These are phyloP conservation scores for Solanum lycopersicoides DNA, from an alignment of 257 asterid genomes.

Conservation along the genomic window DNA sequence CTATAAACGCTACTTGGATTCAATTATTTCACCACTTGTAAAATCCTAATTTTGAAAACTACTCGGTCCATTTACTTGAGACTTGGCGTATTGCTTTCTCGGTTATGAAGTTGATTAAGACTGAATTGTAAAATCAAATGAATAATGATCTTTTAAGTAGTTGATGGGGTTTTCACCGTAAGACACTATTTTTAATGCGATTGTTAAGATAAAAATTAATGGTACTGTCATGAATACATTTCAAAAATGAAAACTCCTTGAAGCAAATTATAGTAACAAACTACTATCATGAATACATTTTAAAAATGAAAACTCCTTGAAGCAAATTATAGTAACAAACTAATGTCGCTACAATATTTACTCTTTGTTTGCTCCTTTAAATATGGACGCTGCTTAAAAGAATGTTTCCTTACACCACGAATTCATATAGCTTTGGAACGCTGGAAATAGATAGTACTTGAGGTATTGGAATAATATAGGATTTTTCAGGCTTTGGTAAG, in stretches of 20 bases:
- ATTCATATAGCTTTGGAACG: slow-evolving; percentile 8
- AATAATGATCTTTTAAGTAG: neutral
- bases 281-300: neutral
- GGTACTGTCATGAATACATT: neutral
- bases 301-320: neutral
- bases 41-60: neutral
- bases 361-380: neutral
- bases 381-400: neutral
- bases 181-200: neutral
- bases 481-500: neutral
- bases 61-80: neutral
- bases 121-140: neutral
- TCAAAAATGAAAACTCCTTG: neutral
- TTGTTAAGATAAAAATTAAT: neutral
- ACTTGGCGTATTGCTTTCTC: neutral
- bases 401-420: neutral
- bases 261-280: neutral
- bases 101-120: neutral
- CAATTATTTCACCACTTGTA: neutral
- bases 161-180: neutral
- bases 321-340: neutral
- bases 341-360: neutral
- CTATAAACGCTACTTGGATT: neutral
- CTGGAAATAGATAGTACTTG: slow-evolving; percentile 2
- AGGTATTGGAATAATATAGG: neutral